phyloP scores from a whole-genome alignment of 2,329 filamentous ascomycete genomes.

The Sordariomycetes sp. region DNA sequence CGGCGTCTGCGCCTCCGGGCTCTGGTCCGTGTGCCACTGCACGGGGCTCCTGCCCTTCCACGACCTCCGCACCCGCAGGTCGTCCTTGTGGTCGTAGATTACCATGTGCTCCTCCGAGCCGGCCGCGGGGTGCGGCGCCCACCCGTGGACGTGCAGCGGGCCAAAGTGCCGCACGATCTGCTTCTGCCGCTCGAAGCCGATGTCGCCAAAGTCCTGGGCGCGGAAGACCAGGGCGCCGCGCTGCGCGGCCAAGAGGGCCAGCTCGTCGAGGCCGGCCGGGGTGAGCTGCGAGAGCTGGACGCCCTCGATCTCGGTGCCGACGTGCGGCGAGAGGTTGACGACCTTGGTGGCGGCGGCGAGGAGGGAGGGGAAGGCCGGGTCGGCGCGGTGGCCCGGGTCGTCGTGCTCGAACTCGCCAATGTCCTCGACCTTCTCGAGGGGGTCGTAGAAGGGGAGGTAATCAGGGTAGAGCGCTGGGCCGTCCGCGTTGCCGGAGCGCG shows the following conservation, averaged over 20 bases:
- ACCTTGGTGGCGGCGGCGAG: constrained; percentile 52
- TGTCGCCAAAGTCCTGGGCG: constrained; percentile 39
- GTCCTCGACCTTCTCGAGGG: constrained; percentile 7
- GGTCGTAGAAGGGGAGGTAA: constrained; percentile 2
- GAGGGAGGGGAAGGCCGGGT: constrained; percentile 52
- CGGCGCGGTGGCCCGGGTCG: constrained; percentile 54
- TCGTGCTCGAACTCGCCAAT: constrained; percentile 29
- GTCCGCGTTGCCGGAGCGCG: no score
- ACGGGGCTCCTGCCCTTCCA: constrained; percentile 12
- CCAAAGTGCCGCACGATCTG: constrained; percentile 6
- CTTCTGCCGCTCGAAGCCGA: constrained; percentile 13
- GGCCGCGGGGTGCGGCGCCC: constrained; percentile 9
- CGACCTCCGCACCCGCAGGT: constrained; percentile 10
- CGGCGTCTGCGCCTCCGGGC: constrained; percentile 12
- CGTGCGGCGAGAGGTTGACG: constrained; percentile 48
- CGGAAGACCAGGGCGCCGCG: constrained; percentile 57
- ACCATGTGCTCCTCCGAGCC: constrained; percentile 13
- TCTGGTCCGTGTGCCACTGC: constrained; percentile 15
- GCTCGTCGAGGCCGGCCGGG: constrained; percentile 47
- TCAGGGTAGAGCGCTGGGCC: no score
- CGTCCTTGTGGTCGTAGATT: constrained; percentile 12
- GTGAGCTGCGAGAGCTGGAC: constrained; percentile 53
- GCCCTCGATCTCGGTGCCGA: constrained; percentile 55
- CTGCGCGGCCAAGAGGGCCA: constrained; percentile 52
- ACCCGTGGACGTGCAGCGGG: no score